Evolutionary conservation across 495 filamentous ascomycete genomes (phyloP), one percentile per base, ranked within the genome.

Genomic region (Aspergillus biplanus): DNA sequence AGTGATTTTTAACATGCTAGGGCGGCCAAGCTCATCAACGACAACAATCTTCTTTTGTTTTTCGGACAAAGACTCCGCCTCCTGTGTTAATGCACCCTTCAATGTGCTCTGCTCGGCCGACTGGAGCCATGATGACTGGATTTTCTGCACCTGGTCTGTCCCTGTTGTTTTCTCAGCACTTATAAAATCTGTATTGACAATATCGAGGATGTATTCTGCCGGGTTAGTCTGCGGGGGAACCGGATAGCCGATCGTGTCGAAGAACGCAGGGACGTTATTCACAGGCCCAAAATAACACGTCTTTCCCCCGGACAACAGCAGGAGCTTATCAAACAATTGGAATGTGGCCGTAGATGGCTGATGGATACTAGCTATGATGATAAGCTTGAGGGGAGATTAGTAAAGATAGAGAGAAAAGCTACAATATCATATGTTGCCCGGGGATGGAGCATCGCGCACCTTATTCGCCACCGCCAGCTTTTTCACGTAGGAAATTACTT

Each of bases 321-420:
- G 77, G 0, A 95, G 74, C 68, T 90, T 91, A 69, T 93, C 89
- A 68, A 95, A 95, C 6, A 93, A 82, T 48, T 86, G 78, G 70
- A 93, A 94, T 0, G 88, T 92, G 0, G 85, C 77, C 0, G 90
- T 89, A 2, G 89, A 92, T 3, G 91, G 91, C 68, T 95, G 91
- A 68, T 95, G 91, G 58, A 95, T 93, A 61, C 85, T 89, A 0
- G 87, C 89, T 54, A 93, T 90, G 15, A 95, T 81, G 56, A 91
- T 80, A 62, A 92, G 73, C 82, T 87, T 27, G 55, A 8, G 46
- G 16, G 44, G 5, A 53, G 32, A 49, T 61, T 37, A 61, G 21
- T 27, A 27, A 27, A 27, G 21, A 27, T 1, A 27, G 21, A 27
- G 21, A 27, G 21, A 27, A 27, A 27, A 27, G 58, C 49, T 27